Evolutionary conservation across 148 eudicot genomes (phyloP), one percentile per base, ranked within the genome.

Genomic region (Vaccinium macrocarpon): DNA sequence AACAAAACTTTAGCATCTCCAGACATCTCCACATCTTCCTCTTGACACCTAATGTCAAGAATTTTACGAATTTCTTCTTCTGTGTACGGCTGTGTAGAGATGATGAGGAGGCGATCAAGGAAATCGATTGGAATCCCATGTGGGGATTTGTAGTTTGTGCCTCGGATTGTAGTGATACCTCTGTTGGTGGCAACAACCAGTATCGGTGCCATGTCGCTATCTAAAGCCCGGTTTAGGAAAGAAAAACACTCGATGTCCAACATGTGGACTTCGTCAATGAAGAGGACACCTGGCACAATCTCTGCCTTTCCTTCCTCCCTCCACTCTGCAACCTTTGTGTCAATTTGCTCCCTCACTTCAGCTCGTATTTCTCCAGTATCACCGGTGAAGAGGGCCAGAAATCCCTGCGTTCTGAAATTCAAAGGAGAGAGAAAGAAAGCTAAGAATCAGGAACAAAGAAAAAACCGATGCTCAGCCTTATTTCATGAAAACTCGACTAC

Each of bases 261-360:
- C 99, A 97, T 95, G 88, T 97, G 99, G 38, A 97, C 99, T 91
- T 95, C 99, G 48, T 97, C 99, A 14, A 97, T 95, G 91, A 97
- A 97, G 84, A 95, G 93, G 52, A 97, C 99, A 52, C 99, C 99
- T 5, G 98, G 98, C 23, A 97, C 89, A 57, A 97, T 94, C 87
- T 97, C 99, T 25, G 99, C 97, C 86, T 95, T 97, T 55, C 99
- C 99, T 90, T 95, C 99, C 85, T 97, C 98, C 80, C 98, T 88
- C 99, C 98, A 97, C 84, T 95, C 98, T 46, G 96, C 99, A 13
- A 95, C 97, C 88, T 97, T 95, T 35, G 98, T 95, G 87, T 92
- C 99, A 46, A 95, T 97, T 86, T 97, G 98, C 86, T 97, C 98
- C 90, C 97, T 90, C 16, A 97, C 98, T 89, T 95, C 98, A 62